phyloP scores from a whole-genome alignment of 2,329 filamentous ascomycete species.

The Fusarium sambucinum region DNA sequence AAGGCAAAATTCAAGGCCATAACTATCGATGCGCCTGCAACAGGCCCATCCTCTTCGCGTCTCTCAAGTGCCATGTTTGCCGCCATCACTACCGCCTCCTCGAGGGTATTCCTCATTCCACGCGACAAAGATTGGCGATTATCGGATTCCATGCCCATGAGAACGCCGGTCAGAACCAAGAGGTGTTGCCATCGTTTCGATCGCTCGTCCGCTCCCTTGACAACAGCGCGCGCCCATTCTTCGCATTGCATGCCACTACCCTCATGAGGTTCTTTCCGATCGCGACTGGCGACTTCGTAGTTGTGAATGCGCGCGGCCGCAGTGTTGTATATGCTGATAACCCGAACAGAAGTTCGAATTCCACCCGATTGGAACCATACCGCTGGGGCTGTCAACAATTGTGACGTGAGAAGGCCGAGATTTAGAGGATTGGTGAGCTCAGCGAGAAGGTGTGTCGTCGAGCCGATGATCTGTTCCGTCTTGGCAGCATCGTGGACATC shows the following conservation, averaged over 20 bases:
- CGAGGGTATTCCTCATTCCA: constrained; percentile 74
- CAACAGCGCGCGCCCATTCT: constrained; percentile 68
- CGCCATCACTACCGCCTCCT: constrained; percentile 79
- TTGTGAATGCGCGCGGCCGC: constrained; percentile 68
- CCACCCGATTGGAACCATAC: constrained; percentile 74
- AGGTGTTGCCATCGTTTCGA: constrained; percentile 84
- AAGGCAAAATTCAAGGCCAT: constrained; percentile 84
- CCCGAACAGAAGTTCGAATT: constrained; percentile 71
- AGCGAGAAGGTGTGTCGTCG: constrained; percentile 75
- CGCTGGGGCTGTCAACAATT: constrained; percentile 77
- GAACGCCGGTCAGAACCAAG: constrained; percentile 80
- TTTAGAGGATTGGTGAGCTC: constrained; percentile 81
- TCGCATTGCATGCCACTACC: constrained; percentile 62
- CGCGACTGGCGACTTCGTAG: constrained; percentile 58
- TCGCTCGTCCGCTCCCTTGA: constrained; percentile 68
- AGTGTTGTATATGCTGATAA: constrained; percentile 79
- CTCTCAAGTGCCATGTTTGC: constrained; percentile 78
- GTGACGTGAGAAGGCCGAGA: constrained; percentile 77
- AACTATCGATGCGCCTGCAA: constrained; percentile 67
- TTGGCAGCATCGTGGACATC: constrained; percentile 63
- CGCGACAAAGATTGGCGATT: constrained; percentile 73
- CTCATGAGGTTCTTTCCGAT: constrained; percentile 49
- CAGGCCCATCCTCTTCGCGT: constrained; percentile 54
- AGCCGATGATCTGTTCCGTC: constrained; percentile 71
- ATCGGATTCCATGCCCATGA: constrained; percentile 79